These are phyloP conservation scores for Fragosphaeria purpurea DNA, from an alignment of 2,329 filamentous ascomycete genomes.

Conservation along the genomic window DNA sequence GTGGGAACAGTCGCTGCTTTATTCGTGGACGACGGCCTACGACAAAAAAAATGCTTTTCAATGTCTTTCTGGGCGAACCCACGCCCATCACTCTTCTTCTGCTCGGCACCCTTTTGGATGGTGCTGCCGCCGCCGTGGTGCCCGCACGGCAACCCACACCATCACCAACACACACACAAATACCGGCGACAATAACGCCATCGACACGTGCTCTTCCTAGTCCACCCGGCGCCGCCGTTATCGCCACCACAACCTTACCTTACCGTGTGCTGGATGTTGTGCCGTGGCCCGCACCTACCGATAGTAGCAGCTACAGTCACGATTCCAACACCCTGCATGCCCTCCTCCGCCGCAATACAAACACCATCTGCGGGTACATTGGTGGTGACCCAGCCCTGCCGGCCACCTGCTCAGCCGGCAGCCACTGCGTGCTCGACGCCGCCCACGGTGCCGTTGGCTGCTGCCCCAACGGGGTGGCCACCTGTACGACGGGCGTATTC, in stretches of 20 bases:
- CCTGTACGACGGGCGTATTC: conserved; percentile 46
- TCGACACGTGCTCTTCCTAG: conserved; percentile 18
- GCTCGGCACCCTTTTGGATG: conserved; percentile 17
- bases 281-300: conserved; percentile 28
- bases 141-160: conserved; percentile 4
- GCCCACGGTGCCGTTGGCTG: conserved; percentile 19
- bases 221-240: conserved; percentile 15
- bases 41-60: no score
- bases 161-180: conserved; percentile 4
- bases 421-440: conserved; percentile 45
- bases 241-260: conserved; percentile 17
- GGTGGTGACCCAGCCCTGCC: conserved; percentile 40
- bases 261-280: conserved; percentile 22
- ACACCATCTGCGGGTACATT: conserved; percentile 50
- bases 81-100: conserved; percentile 20
- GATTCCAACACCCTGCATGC: conserved; percentile 10
- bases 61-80: no score
- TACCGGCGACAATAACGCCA: conserved; percentile 17
- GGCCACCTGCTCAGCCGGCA: conserved; percentile 47
- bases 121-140: conserved; percentile 17
- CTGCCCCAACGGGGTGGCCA: conserved; percentile 39
- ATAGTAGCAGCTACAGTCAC: conserved; percentile 15
- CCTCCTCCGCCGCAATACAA: conserved; percentile 32
- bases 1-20: no score
- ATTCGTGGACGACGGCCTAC: no score